Evolutionary conservation across 768 basidiomycete genomes (phyloP).

Genomic region (Imleria badia): DNA sequence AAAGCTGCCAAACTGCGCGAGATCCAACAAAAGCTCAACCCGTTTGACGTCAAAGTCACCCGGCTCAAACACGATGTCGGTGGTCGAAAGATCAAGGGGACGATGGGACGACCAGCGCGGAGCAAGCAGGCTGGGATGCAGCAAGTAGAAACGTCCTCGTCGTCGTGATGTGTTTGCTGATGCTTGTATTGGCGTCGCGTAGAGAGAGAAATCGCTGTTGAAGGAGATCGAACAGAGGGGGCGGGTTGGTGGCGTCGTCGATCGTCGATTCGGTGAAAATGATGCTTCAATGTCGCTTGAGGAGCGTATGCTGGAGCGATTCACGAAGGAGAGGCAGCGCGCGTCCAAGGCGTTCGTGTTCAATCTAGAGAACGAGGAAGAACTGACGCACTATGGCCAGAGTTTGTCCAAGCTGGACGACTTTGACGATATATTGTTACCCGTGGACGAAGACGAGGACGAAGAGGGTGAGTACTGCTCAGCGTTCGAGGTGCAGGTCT

Average conservation of each 20-base stretch:
- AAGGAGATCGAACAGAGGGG: constrained; percentile 84
- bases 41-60: constrained; percentile 92
- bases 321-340: constrained; percentile 86
- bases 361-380: constrained; percentile 90
- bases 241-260: constrained; percentile 85
- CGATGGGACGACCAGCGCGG: constrained; percentile 77
- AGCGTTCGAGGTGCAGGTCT: not conserved
- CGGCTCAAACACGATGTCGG: constrained; percentile 93
- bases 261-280: constrained; percentile 95
- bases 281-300: constrained; percentile 91
- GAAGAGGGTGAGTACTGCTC: constrained; percentile 37
- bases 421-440: constrained; percentile 65
- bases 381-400: constrained; percentile 90
- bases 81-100: constrained; percentile 82
- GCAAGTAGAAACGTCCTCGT: constrained; percentile 52
- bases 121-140: constrained; percentile 91
- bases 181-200: not conserved
- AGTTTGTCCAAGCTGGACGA: constrained; percentile 83
- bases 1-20: constrained; percentile 75
- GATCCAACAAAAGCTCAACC: constrained; percentile 85
- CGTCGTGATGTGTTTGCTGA: constrained; percentile 4
- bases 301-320: constrained; percentile 95
- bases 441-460: constrained; percentile 55
- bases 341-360: constrained; percentile 74
- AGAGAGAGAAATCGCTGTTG: constrained; percentile 86